Conservation (phyloP, 2,329 filamentous ascomycete species). For the Calonectria hawksworthii region DNA sequence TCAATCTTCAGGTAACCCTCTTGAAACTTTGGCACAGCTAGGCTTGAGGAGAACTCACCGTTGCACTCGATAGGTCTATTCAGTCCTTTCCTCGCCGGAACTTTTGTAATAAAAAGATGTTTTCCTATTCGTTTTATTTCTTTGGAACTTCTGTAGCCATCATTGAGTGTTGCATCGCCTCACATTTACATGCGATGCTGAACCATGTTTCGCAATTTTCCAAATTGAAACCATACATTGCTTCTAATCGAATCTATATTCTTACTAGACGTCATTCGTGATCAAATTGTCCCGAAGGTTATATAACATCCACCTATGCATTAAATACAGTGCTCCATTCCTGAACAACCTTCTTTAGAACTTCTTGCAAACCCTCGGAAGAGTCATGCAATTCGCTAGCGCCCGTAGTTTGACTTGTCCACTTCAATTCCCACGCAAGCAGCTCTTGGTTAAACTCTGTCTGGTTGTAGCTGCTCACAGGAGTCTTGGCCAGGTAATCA, state of each 20-base stretch:
- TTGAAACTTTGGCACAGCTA: no score
- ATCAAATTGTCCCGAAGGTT: not conserved
- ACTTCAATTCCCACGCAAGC: not conserved
- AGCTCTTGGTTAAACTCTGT: not conserved
- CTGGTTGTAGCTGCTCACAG: not conserved
- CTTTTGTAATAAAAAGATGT: no score
- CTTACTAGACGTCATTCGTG: not conserved
- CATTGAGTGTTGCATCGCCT: no score
- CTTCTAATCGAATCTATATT: not conserved
- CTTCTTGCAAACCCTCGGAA: not conserved
- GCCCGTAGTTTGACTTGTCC: not conserved
- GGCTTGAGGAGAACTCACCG: no score
- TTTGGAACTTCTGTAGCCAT: no score
- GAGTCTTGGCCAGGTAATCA: not conserved
- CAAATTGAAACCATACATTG: not conserved
- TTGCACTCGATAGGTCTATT: no score
- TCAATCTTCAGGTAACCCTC: no score
- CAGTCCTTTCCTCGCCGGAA: no score
- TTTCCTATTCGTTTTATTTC: no score
- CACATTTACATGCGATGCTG: no score
- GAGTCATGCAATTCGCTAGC: not conserved
- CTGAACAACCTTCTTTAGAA: not conserved
- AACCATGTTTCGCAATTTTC: no score
- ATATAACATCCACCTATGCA: not conserved
- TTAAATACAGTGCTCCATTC: not conserved